A percentile compares a stretch with the other conserved stretches of the same genome.
Conservation (phyloP, 2,329 filamentous ascomycete genomes). For the Periconia sp. region DNA sequence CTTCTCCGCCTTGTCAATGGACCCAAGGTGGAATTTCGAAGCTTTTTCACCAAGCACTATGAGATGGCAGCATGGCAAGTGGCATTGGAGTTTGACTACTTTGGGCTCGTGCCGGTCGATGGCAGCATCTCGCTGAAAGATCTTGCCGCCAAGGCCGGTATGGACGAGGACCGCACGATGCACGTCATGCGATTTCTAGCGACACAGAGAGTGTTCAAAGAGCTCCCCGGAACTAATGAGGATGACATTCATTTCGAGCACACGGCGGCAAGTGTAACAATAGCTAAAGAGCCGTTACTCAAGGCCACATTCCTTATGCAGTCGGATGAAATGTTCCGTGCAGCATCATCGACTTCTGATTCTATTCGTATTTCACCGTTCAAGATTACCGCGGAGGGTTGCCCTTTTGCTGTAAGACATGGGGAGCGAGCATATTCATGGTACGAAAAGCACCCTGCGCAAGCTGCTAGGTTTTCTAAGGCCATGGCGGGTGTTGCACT, state of each 20-base stretch:
- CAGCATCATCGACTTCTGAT: constrained; percentile 25
- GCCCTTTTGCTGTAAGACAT: constrained; percentile 30
- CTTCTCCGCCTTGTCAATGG: constrained; percentile 31
- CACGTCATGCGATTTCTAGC: constrained; percentile 22
- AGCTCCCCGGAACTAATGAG: too few species aligned
- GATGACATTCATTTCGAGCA: constrained; percentile 26
- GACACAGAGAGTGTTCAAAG: constrained; percentile 22
- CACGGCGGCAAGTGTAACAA: constrained; percentile 7
- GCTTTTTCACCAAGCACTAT: too few species aligned
- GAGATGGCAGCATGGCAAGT: constrained; percentile 27
- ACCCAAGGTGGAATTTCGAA: constrained; percentile 17
- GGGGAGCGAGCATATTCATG: constrained; percentile 31
- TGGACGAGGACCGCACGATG: constrained; percentile 20
- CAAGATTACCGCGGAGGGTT: constrained; percentile 2
- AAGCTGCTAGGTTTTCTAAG: constrained; percentile 34
- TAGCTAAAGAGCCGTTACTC: not conserved
- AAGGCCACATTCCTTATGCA: constrained; percentile 5
- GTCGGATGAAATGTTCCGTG: constrained; percentile 37
- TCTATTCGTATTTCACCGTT: constrained; percentile 17
- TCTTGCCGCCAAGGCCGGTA: constrained; percentile 17
- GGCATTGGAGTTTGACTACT: constrained; percentile 25
- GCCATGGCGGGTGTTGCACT: constrained; percentile 36
- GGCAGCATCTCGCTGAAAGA: constrained; percentile 11
- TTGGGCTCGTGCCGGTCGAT: constrained; percentile 18
- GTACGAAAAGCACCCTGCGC: constrained; percentile 30